Percentiles rank a stretch among this genome's conserved stretches.
Evolutionary conservation across 2,329 filamentous ascomycete species (phyloP).

Genomic region (Annulohypoxylon truncatum): DNA sequence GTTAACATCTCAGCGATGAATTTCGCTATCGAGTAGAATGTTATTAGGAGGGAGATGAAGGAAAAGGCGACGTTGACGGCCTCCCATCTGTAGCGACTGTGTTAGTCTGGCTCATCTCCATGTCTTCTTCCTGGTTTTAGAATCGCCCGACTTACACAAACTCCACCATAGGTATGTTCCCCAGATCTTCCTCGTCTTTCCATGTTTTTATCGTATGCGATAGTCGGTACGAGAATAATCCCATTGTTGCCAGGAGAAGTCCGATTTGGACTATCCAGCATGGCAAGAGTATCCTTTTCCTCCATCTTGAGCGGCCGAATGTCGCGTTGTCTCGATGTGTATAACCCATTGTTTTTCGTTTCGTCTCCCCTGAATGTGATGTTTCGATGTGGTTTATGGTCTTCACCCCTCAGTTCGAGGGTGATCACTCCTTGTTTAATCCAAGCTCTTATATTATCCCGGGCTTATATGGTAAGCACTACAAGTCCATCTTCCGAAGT

Average conservation of each 20-base stretch:
- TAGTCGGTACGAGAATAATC: slow-evolving; percentile 65
- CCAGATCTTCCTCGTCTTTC: slow-evolving; percentile 55
- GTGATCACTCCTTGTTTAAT: background rate
- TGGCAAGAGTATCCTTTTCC: slow-evolving; percentile 59
- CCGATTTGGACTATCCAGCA: slow-evolving; percentile 62
- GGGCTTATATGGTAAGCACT: slow-evolving; percentile 3
- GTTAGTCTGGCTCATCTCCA: slow-evolving; percentile 10
- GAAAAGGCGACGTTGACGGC: slow-evolving; percentile 63
- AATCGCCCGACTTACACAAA: slow-evolving; percentile 59
- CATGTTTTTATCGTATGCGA: slow-evolving; percentile 59
- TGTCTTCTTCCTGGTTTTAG: too few species aligned
- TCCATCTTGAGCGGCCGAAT: slow-evolving; percentile 65
- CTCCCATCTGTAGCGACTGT: slow-evolving; percentile 61
- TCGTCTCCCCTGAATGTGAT: background rate
- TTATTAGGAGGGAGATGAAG: slow-evolving; percentile 59
- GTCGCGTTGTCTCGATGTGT: slow-evolving; percentile 64
- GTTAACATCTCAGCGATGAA: slow-evolving; percentile 63
- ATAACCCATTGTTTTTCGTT: slow-evolving; percentile 51
- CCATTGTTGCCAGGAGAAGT: slow-evolving; percentile 60
- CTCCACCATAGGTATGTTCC: slow-evolving; percentile 58
- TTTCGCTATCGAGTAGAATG: slow-evolving; percentile 59
- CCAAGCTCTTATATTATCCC: slow-evolving; percentile 2
- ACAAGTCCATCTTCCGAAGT: slow-evolving; percentile 8
- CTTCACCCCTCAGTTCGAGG: background rate
- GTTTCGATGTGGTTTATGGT: background rate